These are phyloP conservation scores for Zopfia rhizophila DNA, from an alignment of 2,329 filamentous ascomycete genomes.

Conservation along the genomic window DNA sequence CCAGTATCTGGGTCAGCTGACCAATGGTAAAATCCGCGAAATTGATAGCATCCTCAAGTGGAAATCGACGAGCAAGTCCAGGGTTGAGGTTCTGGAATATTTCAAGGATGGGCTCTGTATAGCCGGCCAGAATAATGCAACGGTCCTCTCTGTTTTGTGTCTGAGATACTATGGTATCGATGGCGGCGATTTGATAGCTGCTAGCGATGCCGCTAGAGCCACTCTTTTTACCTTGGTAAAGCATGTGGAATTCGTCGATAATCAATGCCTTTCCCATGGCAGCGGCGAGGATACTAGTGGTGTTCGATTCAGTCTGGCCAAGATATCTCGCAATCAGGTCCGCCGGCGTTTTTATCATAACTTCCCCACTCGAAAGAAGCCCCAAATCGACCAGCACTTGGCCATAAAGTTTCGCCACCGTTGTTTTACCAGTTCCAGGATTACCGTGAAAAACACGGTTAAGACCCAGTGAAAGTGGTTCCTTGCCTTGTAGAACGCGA, in stretches of 20 bases:
- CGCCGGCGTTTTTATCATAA: conserved; percentile 73
- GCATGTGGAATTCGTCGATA: conserved; percentile 78
- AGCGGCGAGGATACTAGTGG: conserved; percentile 72
- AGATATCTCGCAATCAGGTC: conserved; percentile 73
- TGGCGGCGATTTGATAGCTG: conserved; percentile 67
- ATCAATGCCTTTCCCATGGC: conserved; percentile 76
- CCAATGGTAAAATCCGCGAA: conserved; percentile 72
- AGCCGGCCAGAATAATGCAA: conserved; percentile 75
- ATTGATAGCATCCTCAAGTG: conserved; percentile 66
- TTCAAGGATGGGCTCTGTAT: conserved; percentile 70
- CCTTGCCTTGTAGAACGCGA: conserved; percentile 69
- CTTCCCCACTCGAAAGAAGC: conserved; percentile 64
- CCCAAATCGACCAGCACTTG: too few species aligned
- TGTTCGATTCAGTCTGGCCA: conserved; percentile 73
- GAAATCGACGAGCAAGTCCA: conserved; percentile 71
- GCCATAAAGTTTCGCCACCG: too few species aligned
- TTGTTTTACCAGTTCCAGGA: conserved; percentile 80
- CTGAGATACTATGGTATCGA: conserved; percentile 76
- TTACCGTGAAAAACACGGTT: conserved; percentile 75
- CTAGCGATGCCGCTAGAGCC: conserved; percentile 49
- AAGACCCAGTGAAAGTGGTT: conserved; percentile 65
- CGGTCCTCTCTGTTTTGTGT: conserved; percentile 76
- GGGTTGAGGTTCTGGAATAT: conserved; percentile 78
- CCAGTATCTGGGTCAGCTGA: conserved; percentile 67
- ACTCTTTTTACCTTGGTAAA: conserved; percentile 60